Base-by-base conservation (phyloP, 1,284 basidiomycete genomes). In the Jaminaea rosea region DNA sequence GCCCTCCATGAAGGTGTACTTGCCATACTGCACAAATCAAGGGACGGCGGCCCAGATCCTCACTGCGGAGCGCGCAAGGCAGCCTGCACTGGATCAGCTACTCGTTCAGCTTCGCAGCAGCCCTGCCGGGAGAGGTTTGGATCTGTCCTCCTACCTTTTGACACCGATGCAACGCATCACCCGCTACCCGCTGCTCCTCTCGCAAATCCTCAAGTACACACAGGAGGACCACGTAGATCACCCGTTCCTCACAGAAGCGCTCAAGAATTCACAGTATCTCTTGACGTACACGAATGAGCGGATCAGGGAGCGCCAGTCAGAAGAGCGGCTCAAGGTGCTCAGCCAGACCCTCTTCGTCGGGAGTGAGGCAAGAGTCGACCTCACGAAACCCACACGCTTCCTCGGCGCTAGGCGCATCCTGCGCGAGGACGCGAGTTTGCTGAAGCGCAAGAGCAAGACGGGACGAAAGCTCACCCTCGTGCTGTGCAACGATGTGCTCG, bases 161-260 rank as follows among this genome's bases (percentile, higher is more conserved):
- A 84, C 84, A 17, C 92, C 92, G 0, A 96, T 96, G 91, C 92
- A 96, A 82, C 83, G 91, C 11, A 83, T 94, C 49, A 93, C 91
- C 1, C 80, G 88, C 53, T 96, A 94, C 71, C 91, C 91, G 0
- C 78, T 96, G 0, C 78, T 96, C 27, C 83, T 94, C 58, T 83
- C 83, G 50, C 87, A 90, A 29, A 87, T 96, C 56, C 75, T 88
- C 13, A 80, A 84, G 29, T 88, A 91, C 68, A 90, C 88, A 1
- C 82, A 84, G 23, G 70, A 75, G 0, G 81, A 81, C 47, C 76
- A 77, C 32, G 84, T 32, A 19, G 72, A 91, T 63, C 77, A 80
- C 31, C 72, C 72, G 13, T 72, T 72, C 0, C 80, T 93, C 27
- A 75, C 79, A 8, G 70, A 72, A 0, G 81, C 87, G 0, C 79